Evolutionary conservation across 2,329 filamentous ascomycete genomes (phyloP).

Genomic region (Tolypocladium ophioglossoides): DNA sequence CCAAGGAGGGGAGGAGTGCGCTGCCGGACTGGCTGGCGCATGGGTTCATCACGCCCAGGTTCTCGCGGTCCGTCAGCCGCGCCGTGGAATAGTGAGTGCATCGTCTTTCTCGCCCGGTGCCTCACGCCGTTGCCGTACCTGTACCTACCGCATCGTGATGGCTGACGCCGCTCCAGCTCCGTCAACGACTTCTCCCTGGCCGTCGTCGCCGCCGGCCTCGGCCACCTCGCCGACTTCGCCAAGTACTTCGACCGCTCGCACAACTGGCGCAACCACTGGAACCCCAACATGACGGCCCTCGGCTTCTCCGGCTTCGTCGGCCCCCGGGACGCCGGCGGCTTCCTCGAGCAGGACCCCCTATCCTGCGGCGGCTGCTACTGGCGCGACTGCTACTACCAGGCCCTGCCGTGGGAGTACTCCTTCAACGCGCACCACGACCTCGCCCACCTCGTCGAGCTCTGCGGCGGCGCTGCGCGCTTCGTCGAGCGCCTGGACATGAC

Average conservation of each 20-base stretch:
- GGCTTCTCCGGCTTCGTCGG: slow-evolving; percentile 57
- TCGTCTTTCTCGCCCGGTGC: too few species aligned
- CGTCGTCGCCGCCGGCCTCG: slow-evolving; percentile 51
- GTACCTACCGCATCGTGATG: too few species aligned
- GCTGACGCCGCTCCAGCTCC: slow-evolving; percentile 20
- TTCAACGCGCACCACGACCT: slow-evolving; percentile 62
- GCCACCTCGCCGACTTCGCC: slow-evolving; percentile 34
- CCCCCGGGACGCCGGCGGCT: slow-evolving; percentile 40
- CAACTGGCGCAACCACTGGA: slow-evolving; percentile 67
- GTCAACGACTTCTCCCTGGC: slow-evolving; percentile 59
- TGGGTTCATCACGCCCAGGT: slow-evolving; percentile 56
- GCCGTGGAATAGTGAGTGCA: slow-evolving; percentile 50
- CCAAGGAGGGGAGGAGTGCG: slow-evolving; percentile 57
- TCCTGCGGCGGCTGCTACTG: slow-evolving; percentile 56
- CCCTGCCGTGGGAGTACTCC: slow-evolving; percentile 52
- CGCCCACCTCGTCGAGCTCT: slow-evolving; percentile 37
- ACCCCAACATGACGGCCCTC: slow-evolving; percentile 42
- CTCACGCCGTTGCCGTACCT: too few species aligned
- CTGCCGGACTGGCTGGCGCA: slow-evolving; percentile 56
- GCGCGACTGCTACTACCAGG: slow-evolving; percentile 49
- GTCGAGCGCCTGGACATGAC: slow-evolving; percentile 48
- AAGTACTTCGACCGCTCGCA: slow-evolving; percentile 53
- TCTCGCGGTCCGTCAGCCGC: slow-evolving; percentile 49
- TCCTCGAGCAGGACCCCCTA: slow-evolving; percentile 44
- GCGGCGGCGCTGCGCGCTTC: slow-evolving; percentile 46